phyloP scores from a whole-genome alignment of 371 early-diverging fungal genomes.

The Mucor velutinosus region DNA sequence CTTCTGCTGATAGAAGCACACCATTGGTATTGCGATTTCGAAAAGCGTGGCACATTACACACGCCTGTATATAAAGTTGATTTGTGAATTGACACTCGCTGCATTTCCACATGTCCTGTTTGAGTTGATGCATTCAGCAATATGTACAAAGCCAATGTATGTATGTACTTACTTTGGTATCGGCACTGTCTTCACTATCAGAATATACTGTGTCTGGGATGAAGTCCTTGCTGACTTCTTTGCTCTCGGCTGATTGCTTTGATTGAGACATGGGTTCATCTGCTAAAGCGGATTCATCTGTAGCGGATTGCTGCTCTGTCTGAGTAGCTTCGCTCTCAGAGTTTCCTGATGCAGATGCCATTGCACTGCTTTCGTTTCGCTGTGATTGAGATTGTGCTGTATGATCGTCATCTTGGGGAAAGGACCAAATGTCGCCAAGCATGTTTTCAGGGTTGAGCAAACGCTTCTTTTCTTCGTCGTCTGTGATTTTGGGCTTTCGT shows the following conservation, averaged over 20 bases:
- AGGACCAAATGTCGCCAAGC: background rate
- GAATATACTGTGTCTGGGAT: background rate
- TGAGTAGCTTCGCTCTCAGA: background rate
- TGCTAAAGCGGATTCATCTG: background rate
- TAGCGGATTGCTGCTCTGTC: background rate
- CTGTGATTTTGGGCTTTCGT: background rate
- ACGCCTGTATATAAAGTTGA: slow-evolving; percentile 5
- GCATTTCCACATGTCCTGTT: slow-evolving; percentile 21
- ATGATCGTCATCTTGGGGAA: background rate
- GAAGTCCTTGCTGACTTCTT: background rate
- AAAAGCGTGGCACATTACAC: slow-evolving; percentile 17
- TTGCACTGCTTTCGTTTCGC: background rate
- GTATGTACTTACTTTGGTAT: background rate
- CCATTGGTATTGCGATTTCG: background rate
- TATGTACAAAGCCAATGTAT: too few species aligned
- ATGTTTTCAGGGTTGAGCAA: background rate
- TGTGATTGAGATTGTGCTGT: background rate
- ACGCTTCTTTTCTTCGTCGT: background rate
- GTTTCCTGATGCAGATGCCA: background rate
- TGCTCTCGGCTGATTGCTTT: background rate
- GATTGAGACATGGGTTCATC: background rate
- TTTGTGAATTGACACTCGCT: slow-evolving; percentile 15
- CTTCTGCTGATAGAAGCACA: background rate
- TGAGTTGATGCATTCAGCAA: background rate
- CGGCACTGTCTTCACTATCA: background rate